phyloP scores from a whole-genome alignment of 768 basidiomycete species.

The Psilocybe tampanensis region DNA sequence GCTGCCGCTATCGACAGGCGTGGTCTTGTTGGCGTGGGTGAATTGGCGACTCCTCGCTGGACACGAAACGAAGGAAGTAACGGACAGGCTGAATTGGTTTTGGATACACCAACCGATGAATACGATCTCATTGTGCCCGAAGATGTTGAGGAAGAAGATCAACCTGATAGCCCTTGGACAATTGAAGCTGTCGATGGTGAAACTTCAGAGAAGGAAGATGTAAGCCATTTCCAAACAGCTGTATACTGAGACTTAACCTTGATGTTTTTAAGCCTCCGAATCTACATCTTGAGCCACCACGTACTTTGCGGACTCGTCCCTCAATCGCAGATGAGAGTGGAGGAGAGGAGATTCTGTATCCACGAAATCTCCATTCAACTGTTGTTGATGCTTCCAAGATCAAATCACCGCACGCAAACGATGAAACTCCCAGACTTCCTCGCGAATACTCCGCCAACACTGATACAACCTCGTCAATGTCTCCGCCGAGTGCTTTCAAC shows the following conservation, averaged over 20 bases:
- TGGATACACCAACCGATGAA: conserved; percentile 34
- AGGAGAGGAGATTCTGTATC: conserved; percentile 89
- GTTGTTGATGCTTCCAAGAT: conserved; percentile 35
- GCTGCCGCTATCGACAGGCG: conserved; percentile 83
- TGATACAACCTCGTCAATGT: conserved; percentile 35
- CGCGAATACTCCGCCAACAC: conserved; percentile 30
- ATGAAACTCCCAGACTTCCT: conserved; percentile 29
- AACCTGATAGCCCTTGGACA: conserved; percentile 85
- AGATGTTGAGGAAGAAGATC: conserved; percentile 51
- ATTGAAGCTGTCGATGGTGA: conserved; percentile 87
- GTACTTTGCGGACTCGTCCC: conserved; percentile 56
- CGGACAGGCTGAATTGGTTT: conserved; percentile 17
- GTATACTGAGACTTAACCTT: conserved; percentile 11
- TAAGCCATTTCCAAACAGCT: conserved; percentile 30
- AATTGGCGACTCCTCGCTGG: conserved; percentile 97
- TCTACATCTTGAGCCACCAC: conserved; percentile 46
- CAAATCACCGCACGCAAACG: conserved; percentile 23
- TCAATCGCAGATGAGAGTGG: conserved; percentile 85
- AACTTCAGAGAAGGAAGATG: conserved; percentile 69
- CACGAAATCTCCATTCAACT: conserved; percentile 51
- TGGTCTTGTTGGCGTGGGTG: conserved; percentile 91
- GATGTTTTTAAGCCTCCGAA: conserved; percentile 41
- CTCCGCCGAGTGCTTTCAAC: conserved; percentile 69
- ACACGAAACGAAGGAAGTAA: conserved; percentile 42
- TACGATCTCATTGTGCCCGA: conserved; percentile 46